These are phyloP conservation scores for Triticum urartu DNA, from an alignment of 176 grass and related monocot species.

Conservation along the genomic window DNA sequence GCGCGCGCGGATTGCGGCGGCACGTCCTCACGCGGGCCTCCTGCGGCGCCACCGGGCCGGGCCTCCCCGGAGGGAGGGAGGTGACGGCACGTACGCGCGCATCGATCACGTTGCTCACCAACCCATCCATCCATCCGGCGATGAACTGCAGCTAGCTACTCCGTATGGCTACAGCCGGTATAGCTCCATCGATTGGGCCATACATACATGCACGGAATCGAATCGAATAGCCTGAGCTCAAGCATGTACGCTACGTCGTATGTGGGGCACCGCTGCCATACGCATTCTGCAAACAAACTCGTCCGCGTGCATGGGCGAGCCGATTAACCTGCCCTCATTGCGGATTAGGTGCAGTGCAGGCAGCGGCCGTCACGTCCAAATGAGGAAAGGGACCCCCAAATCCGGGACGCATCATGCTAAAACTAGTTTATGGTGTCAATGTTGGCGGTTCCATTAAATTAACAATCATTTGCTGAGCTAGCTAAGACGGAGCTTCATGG, in stretches of 20 bases:
- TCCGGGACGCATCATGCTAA: background rate
- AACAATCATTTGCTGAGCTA: too few relatives aligned
- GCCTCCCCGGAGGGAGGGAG: background rate
- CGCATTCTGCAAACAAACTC: background rate
- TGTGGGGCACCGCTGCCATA: too few relatives aligned
- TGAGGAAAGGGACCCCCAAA: background rate
- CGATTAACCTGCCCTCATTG: background rate
- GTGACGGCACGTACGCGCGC: background rate
- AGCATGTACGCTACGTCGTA: too few relatives aligned
- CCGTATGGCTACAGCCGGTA: too few relatives aligned
- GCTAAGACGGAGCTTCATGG: too few relatives aligned
- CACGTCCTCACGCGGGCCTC: background rate
- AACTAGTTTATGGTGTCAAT: background rate
- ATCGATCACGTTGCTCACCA: slow-evolving; percentile 2
- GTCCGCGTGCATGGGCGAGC: background rate
- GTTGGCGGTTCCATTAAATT: background rate
- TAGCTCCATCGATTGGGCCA: too few relatives aligned
- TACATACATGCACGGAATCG: too few relatives aligned
- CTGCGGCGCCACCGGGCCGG: background rate
- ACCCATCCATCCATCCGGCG: background rate
- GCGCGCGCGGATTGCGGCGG: background rate
- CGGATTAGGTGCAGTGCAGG: slow-evolving; percentile 17
- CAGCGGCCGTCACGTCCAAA: background rate
- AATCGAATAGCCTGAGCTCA: too few relatives aligned
- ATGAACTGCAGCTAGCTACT: too few relatives aligned